phyloP scores from a whole-genome alignment of 2,329 filamentous ascomycete species.

The Cytospora leucostoma region DNA sequence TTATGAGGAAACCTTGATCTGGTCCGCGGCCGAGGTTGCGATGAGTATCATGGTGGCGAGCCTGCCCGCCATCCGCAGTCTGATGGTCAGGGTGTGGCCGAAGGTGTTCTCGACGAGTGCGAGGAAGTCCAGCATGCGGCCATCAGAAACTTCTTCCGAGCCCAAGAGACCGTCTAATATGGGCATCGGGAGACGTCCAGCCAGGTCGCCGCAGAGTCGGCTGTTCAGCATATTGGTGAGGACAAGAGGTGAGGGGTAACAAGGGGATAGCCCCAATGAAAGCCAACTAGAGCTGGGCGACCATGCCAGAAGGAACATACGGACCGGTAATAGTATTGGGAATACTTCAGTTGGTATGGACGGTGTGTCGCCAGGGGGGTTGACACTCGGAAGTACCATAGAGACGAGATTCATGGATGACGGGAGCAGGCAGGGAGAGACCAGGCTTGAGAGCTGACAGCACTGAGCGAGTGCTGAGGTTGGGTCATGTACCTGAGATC shows the following conservation, averaged over 20 bases:
- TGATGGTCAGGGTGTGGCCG: conserved; percentile 29
- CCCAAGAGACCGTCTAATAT: neutral
- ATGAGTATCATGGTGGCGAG: conserved; percentile 44
- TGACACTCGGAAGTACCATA: neutral
- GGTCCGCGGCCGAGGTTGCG: conserved; percentile 45
- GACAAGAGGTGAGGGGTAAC: neutral
- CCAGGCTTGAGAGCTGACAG: too few species aligned
- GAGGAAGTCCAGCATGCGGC: conserved; percentile 4
- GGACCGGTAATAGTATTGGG: neutral
- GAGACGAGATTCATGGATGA: neutral
- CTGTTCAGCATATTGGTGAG: neutral
- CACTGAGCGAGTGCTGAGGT: too few species aligned
- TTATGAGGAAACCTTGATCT: conserved; percentile 43
- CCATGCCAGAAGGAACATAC: conserved; percentile 26
- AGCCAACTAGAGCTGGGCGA: conserved; percentile 36
- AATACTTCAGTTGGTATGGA: neutral
- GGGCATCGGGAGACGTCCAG: neutral
- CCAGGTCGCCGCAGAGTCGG: neutral
- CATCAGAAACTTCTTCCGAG: neutral
- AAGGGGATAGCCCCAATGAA: conserved; percentile 24
- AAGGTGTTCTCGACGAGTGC: conserved; percentile 16
- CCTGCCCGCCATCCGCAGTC: conserved; percentile 41
- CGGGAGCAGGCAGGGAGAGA: neutral
- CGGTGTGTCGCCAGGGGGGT: neutral
- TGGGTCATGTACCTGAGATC: too few species aligned